Base-by-base conservation (phyloP, 805 yeast genomes). In the Yarrowia sp. region DNA sequence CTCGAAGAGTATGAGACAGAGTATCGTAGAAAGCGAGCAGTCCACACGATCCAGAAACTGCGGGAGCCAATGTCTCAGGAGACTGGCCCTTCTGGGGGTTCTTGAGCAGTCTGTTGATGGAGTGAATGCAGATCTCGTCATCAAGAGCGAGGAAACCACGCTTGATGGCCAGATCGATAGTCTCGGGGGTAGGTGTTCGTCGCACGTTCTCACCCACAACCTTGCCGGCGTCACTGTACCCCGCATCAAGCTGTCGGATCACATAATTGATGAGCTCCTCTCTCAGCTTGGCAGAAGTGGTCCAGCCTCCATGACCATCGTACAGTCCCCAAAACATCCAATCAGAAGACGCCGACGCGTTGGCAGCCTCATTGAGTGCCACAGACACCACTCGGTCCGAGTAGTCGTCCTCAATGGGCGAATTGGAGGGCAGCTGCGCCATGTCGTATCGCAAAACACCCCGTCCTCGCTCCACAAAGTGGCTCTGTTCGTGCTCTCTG, bases 291-390 rank as follows among this genome's bases (percentile, higher is more conserved):
- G 89, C 83, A 65, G 93, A 86, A 1, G 99, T 95, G 68, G 90
- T 89, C 86, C 96, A 92, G 22, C 99, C 99, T 3, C 96, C 92
- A 76, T 95, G 99, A 11, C 99, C 99, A 75, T 95, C 99, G 74
- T 88, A 93, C 0, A 95, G 85, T 5, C 98, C 97, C 84, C 96
- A 95, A 73, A 95, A 91, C 83, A 89, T 88, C 89, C 97, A 88
- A 74, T 93, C 97, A 9, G 82, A 73, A 6, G 61, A 55, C 28
- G 76, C 76, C n/a, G 78, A 75, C 22, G 71, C 69, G 70, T 77
- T 71, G 75, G 81, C 80, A 68, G 82, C 73, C n/a, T 67, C 68
- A 55, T 79, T 69, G 32, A 84, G 80, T 66, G 84, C 85, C 66
- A 86, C 90, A 70, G 84, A 85, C n/a, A 88, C 77, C 31, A 76